Base-by-base conservation (phyloP, 1,139 yeast species). In the Yamadazyma atmosphaerica region DNA sequence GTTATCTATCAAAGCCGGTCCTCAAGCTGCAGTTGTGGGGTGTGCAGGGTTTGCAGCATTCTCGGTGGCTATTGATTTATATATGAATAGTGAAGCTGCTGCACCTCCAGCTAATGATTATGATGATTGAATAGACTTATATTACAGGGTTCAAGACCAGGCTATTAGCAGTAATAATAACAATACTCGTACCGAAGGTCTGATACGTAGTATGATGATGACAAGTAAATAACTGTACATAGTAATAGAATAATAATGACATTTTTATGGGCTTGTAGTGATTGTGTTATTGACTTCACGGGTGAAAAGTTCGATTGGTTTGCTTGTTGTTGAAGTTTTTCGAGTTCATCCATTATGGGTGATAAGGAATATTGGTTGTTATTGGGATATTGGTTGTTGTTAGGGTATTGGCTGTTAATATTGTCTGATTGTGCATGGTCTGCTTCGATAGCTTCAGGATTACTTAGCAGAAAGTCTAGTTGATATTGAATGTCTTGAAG, bases 1-100 rank as follows among this genome's bases (percentile, higher is more conserved):
- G 0, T 74, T 92, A 42, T 95, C 98, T 3, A 77, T 86, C 48
- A 87, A 86, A 58, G 81, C 92, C 30, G 98, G 98, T 1, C 98
- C 98, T 1, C 90, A 84, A 55, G 95, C 96, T 22, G 95, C 96
- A 0, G 53, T 81, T 24, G 62, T 90, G 42, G 98, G 98, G 1
- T 92, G 98, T 71, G 97, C 95, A 23, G 98, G 98, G 11, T 92
- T 92, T 69, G 98, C 98, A 12, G 96, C 95, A 3, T 92, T 92
- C 60, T 85, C 95, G 41, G 83, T 95, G 8, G 98, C 98, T 7
- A 85, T 92, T 46, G 98, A 92, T 60, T 65, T 87, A 52, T 92
- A 92, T 56, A 75, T 92, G 82, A 77, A 90, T 54, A 81, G 88
- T 52, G 98, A 92, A 52, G 77, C 86, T 53, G 83, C 85, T 6